A percentile compares a stretch with the other conserved stretches of the same genome.
phyloP scores from a whole-genome alignment of 495 filamentous ascomycete genomes.

The Aspergillus avenaceus region DNA sequence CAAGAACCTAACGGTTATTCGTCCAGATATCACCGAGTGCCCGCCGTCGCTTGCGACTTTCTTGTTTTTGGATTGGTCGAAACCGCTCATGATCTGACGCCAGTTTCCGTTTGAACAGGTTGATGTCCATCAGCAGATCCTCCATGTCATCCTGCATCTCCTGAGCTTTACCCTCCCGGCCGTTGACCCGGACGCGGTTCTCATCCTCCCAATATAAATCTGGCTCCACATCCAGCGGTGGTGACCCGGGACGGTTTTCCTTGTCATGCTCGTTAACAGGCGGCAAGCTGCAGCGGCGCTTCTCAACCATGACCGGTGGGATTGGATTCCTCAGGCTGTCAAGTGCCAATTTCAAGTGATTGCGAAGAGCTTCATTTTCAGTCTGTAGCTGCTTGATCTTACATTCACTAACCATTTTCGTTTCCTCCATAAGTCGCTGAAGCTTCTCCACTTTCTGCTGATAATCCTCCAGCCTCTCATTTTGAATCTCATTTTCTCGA shows the following conservation, averaged over 20 bases:
- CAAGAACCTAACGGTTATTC: slow-evolving; percentile 28
- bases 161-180: slow-evolving; percentile 36
- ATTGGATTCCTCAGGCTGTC: slow-evolving; percentile 90
- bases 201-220: slow-evolving; percentile 43
- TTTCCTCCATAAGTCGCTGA: slow-evolving; percentile 94
- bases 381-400: slow-evolving; percentile 83
- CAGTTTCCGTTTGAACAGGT: slow-evolving; percentile 78
- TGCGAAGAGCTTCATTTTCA: slow-evolving; percentile 82
- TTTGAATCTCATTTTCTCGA: slow-evolving; percentile 51
- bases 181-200: slow-evolving; percentile 16
- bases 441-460: slow-evolving; percentile 78
- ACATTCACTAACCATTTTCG: slow-evolving; percentile 76
- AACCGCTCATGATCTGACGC: slow-evolving; percentile 68
- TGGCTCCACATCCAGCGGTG: slow-evolving; percentile 25
- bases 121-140: slow-evolving; percentile 70
- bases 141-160: slow-evolving; percentile 68
- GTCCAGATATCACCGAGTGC: slow-evolving; percentile 30
- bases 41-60: slow-evolving; percentile 27
- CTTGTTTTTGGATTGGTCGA: slow-evolving; percentile 24
- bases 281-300: slow-evolving; percentile 29
- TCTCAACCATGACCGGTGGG: slow-evolving; percentile 34
- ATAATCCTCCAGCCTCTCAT: slow-evolving; percentile 84
- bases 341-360: slow-evolving; percentile 80
- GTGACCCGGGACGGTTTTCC: slow-evolving; percentile 37
- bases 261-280: slow-evolving; percentile 40